Base-by-base conservation (phyloP, 2,329 filamentous ascomycete species). In the Byssochlamys sp. region DNA sequence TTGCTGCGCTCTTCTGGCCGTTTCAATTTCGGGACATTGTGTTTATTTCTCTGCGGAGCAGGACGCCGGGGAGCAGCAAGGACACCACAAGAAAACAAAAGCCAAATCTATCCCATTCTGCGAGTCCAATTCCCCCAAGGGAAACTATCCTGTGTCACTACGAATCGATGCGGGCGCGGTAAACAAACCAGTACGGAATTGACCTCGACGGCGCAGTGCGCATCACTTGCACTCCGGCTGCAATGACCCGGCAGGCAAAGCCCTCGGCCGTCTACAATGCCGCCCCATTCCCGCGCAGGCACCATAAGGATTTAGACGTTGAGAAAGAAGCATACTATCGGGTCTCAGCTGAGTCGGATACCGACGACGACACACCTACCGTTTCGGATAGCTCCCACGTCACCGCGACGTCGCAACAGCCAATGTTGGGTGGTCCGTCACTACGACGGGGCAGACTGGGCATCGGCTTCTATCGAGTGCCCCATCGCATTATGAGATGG, bases 401-500 rank as follows among this genome's bases (percentile, higher is more conserved):
- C 11, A 75, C 70, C 31, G 70, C 70, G 25, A 65, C 63, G 62
- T 71, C 71, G 52, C 65, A 73, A 60, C 70, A 72, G 49, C 73
- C 73, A 19, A 76, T 78, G 67, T 64, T 77, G 45, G 65, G 62
- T 49, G 64, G 67, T 55, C 64, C 69, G n/a, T 68, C 69, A 65
- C 60, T 64, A 59, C 63, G 71, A 60, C 66, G 71, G 55, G 65
- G 66, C 57, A 71, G 71, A 57, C 64, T 68, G 27, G 61, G 57
- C 24, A 63, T 67, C 3, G 62, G 68, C 56, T 71, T 81, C 55
- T 89, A 88, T 65, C 80, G 85, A 31, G 73, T 91, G 49, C 89
- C 88, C 5, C 84, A 86, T 67, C 87, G 81, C 60, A 83, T 94
- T 58, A 84, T 89, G 57, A 81, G 90, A 65, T 95, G 88, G 70